phyloP scores from a whole-genome alignment of 2,329 filamentous ascomycete species.

The Paecilomyces variotii region DNA sequence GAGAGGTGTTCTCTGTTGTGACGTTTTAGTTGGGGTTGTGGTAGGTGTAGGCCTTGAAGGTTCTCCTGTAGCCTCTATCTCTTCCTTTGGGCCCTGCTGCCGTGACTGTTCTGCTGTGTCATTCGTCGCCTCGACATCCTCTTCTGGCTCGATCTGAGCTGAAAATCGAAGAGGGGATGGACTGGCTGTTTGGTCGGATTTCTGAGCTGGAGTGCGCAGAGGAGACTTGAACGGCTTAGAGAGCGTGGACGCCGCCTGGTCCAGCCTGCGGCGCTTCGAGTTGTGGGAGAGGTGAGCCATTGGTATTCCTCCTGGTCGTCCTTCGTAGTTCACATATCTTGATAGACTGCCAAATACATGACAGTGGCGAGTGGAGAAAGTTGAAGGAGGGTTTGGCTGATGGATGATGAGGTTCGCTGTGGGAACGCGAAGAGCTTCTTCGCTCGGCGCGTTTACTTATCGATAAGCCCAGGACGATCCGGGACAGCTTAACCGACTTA shows the following conservation, averaged over 20 bases:
- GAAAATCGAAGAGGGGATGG: background rate
- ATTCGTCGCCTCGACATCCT: background rate
- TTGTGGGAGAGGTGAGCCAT: constrained; percentile 21
- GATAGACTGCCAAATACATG: background rate
- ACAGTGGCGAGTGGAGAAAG: background rate
- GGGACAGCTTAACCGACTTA: background rate
- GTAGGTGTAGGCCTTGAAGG: background rate
- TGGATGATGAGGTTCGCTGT: background rate
- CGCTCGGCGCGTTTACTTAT: constrained; percentile 4
- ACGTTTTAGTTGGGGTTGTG: constrained; percentile 2
- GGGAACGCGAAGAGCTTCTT: background rate
- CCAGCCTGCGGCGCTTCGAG: constrained; percentile 57
- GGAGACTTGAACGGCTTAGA: constrained; percentile 67
- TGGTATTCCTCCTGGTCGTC: background rate
- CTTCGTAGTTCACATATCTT: background rate
- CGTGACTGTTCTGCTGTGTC: constrained; percentile 3
- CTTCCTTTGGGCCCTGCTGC: background rate
- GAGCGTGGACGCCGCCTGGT: constrained; percentile 50
- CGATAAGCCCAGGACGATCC: constrained; percentile 11
- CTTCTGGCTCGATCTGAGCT: background rate
- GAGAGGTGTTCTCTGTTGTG: background rate
- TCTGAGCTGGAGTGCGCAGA: constrained; percentile 40
- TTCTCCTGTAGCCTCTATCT: background rate
- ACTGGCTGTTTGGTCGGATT: constrained; percentile 2
- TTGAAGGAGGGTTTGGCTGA: background rate